Evolutionary conservation across 139 green algal genomes (phyloP), one percentile per base, ranked within the genome.

Genomic region (Coelastrella sp.): DNA sequence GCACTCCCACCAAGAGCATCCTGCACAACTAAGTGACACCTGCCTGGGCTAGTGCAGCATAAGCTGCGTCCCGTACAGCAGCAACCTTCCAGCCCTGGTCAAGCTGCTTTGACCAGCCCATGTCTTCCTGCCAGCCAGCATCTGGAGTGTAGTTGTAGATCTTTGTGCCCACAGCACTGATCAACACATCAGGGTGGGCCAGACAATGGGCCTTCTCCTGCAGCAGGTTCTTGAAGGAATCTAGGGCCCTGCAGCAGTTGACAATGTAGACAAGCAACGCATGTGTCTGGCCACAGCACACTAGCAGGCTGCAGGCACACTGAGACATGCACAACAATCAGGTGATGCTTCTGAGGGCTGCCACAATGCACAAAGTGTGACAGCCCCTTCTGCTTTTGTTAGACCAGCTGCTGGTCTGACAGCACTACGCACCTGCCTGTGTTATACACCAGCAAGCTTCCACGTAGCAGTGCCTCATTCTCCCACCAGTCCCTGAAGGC

Each of bases 401-500:
- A 11, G 17, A 8, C 74, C 74, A 35, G 19, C 70, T 78, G 70
- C 19, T 35, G 70, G 70, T 11, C 63, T 78, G 70, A 35, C 70
- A 25, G 70, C 20, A 78, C 74, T 61, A 76, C 91, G 59, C 87
- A 94, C 90, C 97, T 89, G 12, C 97, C 97, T 4, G 96, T 99
- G 94, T 96, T 89, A 94, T 94, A 90, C 65, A 95, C 91, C 59
- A 95, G 80, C 83, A 89, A 20, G 8, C 91, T 74, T 78, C 90
- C 94, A 74, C 94, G 78, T 90, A 97, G 78, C 75, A 84, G 24
- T n/a, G 90, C 89, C 94, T 95, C 6, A 17, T 95, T 87, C 87
- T 97, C 93, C 96, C 96, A 98, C 90, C 96, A 98, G 6, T 92
- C n/a, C 22, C 75, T 92, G 93, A 99, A 99, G 0, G 89, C 94